Evolutionary conservation across 139 green algal genomes (phyloP).

Genomic region (Tetratostichococcus sp.): DNA sequence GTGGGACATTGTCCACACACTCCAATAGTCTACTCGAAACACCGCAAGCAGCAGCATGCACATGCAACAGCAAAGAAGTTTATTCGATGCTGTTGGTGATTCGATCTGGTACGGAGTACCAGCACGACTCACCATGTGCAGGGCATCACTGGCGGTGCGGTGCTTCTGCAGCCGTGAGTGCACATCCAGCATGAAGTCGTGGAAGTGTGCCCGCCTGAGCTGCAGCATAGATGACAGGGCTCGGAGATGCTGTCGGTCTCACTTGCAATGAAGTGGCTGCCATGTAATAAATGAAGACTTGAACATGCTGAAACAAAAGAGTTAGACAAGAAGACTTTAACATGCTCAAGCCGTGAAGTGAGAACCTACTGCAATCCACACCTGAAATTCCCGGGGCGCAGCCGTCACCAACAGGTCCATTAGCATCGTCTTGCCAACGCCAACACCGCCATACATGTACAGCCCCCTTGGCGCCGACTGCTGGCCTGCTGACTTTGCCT

Average conservation of each 20-base stretch:
- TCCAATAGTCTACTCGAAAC: too few relatives aligned
- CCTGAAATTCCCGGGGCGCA: conserved; percentile 63
- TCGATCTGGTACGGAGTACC: not conserved
- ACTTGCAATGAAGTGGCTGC: too few relatives aligned
- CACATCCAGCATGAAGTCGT: conserved; percentile 99
- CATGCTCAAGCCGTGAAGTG: too few relatives aligned
- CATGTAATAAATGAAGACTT: too few relatives aligned
- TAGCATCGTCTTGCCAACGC: conserved; percentile 95
- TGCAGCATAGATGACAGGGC: conserved; percentile 34
- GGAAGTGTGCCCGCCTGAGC: conserved; percentile 85
- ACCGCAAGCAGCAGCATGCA: not conserved
- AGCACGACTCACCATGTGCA: not conserved
- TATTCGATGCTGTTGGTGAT: too few relatives aligned
- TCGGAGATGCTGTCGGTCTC: too few relatives aligned
- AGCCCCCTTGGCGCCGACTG: conserved; percentile 44
- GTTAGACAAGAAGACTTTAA: too few relatives aligned
- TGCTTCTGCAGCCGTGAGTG: conserved; percentile 55
- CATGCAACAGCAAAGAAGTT: too few relatives aligned
- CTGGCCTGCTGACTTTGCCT: not conserved
- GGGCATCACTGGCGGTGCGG: not conserved
- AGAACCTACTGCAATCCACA: not conserved
- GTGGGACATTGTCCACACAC: not conserved
- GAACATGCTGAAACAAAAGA: too few relatives aligned
- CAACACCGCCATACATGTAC: conserved; percentile 94
- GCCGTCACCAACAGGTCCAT: conserved; percentile 90